phyloP scores from a whole-genome alignment of 495 filamentous ascomycete species.

The Jackrogersella multiformis region DNA sequence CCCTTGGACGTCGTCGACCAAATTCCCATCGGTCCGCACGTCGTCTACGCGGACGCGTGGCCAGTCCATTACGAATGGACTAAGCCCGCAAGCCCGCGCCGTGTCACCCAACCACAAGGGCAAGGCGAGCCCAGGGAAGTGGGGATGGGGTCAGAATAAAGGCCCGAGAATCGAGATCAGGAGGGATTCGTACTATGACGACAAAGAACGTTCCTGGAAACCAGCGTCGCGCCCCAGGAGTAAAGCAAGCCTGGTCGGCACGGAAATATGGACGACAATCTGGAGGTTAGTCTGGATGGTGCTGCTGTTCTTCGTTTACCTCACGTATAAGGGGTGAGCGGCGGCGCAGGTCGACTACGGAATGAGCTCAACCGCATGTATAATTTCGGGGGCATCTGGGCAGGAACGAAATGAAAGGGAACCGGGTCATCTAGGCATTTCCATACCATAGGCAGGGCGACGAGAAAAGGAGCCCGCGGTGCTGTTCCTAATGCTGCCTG shows the following conservation, averaged over 20 bases:
- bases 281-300: slow-evolving; percentile 60
- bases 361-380: background rate
- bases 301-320: slow-evolving; percentile 51
- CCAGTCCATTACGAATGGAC: slow-evolving; percentile 29
- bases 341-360: background rate
- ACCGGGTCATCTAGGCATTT: background rate
- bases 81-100: slow-evolving; percentile 24
- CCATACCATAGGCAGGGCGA: background rate
- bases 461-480: background rate
- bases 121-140: slow-evolving; percentile 45
- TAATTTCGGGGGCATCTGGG: background rate
- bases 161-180: slow-evolving; percentile 57
- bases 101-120: slow-evolving; percentile 15
- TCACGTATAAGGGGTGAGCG: slow-evolving; percentile 51
- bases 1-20: slow-evolving; percentile 39
- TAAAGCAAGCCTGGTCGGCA: slow-evolving; percentile 40
- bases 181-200: slow-evolving; percentile 50
- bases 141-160: slow-evolving; percentile 46
- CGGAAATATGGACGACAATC: slow-evolving; percentile 57
- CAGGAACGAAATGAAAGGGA: background rate
- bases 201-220: slow-evolving; percentile 45
- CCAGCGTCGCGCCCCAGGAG: slow-evolving; percentile 22
- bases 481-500: background rate
- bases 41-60: slow-evolving; percentile 37
- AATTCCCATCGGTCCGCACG: slow-evolving; percentile 38